These are phyloP conservation scores for Ichthyophthirius multifiliis DNA, from an alignment of 169 alveolate species.

Conservation along the genomic window DNA sequence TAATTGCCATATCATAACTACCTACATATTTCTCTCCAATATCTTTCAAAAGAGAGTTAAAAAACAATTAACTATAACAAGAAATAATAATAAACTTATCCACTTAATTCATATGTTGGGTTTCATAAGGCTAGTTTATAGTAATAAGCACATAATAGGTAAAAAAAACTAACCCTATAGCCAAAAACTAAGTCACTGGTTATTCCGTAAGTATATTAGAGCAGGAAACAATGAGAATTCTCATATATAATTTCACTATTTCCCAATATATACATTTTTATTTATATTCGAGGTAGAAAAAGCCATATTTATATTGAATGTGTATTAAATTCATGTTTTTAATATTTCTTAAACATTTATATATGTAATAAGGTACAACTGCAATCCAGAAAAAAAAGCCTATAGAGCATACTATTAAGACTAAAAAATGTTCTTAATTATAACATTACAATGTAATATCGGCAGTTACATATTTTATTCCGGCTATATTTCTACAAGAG, in stretches of 20 bases:
- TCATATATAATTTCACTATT: neutral
- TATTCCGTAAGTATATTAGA: neutral
- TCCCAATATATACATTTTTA: neutral
- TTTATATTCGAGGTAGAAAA: neutral
- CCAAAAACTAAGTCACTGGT: neutral
- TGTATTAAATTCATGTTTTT: neutral
- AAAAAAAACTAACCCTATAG: neutral
- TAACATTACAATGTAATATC: neutral
- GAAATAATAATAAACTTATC: neutral
- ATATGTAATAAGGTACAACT: neutral
- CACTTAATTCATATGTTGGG: neutral
- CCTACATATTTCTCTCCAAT: neutral
- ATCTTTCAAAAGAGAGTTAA: neutral
- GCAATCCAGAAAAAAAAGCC: neutral
- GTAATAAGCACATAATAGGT: neutral
- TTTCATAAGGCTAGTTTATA: neutral
- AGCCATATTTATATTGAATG: neutral
- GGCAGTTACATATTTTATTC: neutral
- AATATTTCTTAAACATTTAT: neutral
- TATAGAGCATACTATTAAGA: neutral
- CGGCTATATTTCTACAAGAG: neutral
- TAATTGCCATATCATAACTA: neutral
- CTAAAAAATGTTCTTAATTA: neutral
- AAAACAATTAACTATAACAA: neutral
- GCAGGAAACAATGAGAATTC: neutral